A percentile compares a stretch with the other conserved stretches of the same genome.
phyloP scores from a whole-genome alignment of 495 filamentous ascomycete species.

The Talaromyces borbonicus region DNA sequence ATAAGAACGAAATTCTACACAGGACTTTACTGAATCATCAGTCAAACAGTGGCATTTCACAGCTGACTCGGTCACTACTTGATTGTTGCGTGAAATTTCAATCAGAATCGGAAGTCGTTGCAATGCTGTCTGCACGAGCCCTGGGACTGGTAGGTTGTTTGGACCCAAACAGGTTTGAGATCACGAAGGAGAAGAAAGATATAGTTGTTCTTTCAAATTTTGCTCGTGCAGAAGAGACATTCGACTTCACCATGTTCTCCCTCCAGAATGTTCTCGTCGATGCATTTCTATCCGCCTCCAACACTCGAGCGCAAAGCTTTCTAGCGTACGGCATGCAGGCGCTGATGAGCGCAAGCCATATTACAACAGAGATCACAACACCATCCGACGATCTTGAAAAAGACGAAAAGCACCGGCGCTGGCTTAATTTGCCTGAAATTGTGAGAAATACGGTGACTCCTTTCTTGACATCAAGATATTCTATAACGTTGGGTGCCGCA shows the following conservation, averaged over 20 bases:
- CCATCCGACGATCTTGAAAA: conserved; percentile 42
- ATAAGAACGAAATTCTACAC: conserved; percentile 73
- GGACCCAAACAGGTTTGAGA: conserved; percentile 83
- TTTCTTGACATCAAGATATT: conserved; percentile 73
- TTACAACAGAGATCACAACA: conserved; percentile 48
- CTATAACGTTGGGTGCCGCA: conserved; percentile 47
- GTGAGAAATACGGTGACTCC: conserved; percentile 73
- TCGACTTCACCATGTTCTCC: conserved; percentile 76
- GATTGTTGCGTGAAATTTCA: conserved; percentile 76
- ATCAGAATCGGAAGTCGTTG: conserved; percentile 52
- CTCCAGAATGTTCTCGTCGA: conserved; percentile 82
- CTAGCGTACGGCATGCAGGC: conserved; percentile 91
- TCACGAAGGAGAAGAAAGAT: conserved; percentile 60
- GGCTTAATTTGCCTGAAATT: conserved; percentile 62
- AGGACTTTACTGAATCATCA: conserved; percentile 76
- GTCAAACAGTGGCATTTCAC: conserved; percentile 61
- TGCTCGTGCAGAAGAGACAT: conserved; percentile 62
- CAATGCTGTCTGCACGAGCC: conserved; percentile 64
- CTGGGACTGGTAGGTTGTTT: conserved; percentile 83
- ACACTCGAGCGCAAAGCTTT: conserved; percentile 79
- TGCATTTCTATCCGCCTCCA: conserved; percentile 79
- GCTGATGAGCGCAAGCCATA: conserved; percentile 63
- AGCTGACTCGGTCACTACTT: conserved; percentile 64
- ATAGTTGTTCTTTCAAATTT: conserved; percentile 85
- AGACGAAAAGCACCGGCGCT: conserved; percentile 54